Evolutionary conservation across 2,329 filamentous ascomycete species (phyloP).

Genomic region (Apiospora aurea): DNA sequence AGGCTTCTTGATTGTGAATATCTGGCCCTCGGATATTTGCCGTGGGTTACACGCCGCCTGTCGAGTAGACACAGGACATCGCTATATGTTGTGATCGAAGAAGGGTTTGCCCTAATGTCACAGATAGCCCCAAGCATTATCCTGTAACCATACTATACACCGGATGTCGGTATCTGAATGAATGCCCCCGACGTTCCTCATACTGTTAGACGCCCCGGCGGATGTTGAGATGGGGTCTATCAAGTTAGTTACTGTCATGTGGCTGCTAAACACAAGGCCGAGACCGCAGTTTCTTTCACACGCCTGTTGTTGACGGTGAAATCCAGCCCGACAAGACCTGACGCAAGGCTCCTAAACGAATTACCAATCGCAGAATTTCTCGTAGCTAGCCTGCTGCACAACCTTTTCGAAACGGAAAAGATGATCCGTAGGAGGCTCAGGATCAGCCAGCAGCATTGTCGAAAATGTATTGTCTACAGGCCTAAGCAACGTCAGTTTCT

Average conservation of each 20-base stretch:
- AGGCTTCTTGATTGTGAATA: not conserved
- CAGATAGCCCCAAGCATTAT: not conserved
- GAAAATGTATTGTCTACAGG: constrained; percentile 64
- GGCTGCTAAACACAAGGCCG: not conserved
- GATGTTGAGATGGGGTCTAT: not conserved
- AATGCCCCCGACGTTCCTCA: not conserved
- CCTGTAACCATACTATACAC: not conserved
- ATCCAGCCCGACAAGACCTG: constrained; percentile 1
- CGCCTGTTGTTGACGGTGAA: not conserved
- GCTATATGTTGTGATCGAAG: not conserved
- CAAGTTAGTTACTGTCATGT: constrained; percentile 2
- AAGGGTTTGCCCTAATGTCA: constrained; percentile 9
- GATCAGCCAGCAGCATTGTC: constrained; percentile 35
- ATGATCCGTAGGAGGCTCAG: not conserved
- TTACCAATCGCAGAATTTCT: not conserved
- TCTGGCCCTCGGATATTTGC: not conserved
- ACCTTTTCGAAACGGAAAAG: constrained; percentile 8
- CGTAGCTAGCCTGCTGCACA: constrained; percentile 3
- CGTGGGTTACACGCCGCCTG: not conserved
- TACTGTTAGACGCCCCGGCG: not conserved
- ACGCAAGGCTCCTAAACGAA: not conserved
- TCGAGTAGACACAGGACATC: not conserved
- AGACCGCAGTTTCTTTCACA: not conserved
- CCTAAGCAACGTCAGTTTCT: constrained; percentile 39
- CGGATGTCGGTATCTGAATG: not conserved